Conservation (phyloP, 2,329 filamentous ascomycete species). For the Biscogniauxia sp. region DNA sequence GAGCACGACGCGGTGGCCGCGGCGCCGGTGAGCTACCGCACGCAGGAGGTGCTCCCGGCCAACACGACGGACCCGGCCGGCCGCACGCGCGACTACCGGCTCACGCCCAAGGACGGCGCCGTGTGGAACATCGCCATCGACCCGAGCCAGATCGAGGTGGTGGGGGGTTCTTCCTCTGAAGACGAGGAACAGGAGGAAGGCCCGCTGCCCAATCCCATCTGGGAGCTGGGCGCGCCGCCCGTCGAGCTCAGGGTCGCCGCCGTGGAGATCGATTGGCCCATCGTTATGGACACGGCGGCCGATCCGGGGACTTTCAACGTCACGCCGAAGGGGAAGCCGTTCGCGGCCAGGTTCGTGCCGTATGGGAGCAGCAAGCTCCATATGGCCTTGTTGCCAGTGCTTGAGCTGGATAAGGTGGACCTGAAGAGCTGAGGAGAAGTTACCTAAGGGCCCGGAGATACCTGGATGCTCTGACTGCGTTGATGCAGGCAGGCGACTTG, state of each 20-base stretch:
- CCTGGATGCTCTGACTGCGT: too few species aligned
- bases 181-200: too few species aligned
- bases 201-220: constrained; percentile 21
- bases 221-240: constrained; percentile 24
- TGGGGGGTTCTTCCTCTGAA: too few species aligned
- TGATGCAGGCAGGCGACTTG: too few species aligned
- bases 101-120: constrained; percentile 14
- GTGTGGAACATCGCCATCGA: constrained; percentile 27
- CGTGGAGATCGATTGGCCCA: constrained; percentile 26
- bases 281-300: constrained; percentile 20
- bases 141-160: constrained; percentile 21
- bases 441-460: not conserved
- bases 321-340: constrained; percentile 14
- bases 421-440: constrained; percentile 5
- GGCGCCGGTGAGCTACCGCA: constrained; percentile 17
- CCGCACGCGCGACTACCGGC: constrained; percentile 20
- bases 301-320: constrained; percentile 19
- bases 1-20: constrained; percentile 13
- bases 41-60: constrained; percentile 7
- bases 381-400: constrained; percentile 25
- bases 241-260: constrained; percentile 25
- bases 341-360: constrained; percentile 25
- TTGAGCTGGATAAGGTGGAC: constrained; percentile 18
- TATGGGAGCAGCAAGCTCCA: constrained; percentile 29
- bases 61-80: constrained; percentile 17